These are phyloP conservation scores for Hanseniaspora nectarophila DNA, from an alignment of 805 yeast species.

Conservation along the genomic window DNA sequence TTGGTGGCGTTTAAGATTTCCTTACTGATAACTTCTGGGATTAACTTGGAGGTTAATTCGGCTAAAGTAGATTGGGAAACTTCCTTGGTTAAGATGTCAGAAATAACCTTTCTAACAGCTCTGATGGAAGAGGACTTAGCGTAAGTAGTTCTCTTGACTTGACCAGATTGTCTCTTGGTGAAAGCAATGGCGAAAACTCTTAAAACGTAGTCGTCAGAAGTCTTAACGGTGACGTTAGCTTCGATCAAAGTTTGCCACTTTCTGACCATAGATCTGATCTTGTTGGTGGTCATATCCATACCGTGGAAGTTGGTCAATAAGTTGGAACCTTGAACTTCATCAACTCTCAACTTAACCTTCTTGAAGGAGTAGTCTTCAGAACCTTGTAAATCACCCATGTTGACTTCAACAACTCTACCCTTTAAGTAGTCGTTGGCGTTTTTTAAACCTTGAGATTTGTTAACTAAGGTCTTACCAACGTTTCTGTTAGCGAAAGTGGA, in stretches of 20 bases:
- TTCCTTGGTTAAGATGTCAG: conserved; percentile 92
- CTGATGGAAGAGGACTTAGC: conserved; percentile 97
- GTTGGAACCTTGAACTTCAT: conserved; percentile 98
- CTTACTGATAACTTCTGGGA: conserved; percentile 97
- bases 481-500: conserved; percentile 96
- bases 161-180: conserved; percentile 96
- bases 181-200: conserved; percentile 95
- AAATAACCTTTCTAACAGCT: conserved; percentile 93
- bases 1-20: conserved; percentile 95
- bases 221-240: conserved; percentile 96
- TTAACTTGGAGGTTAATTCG: conserved; percentile 92
- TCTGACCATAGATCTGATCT: conserved; percentile 94
- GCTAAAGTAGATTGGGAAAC: conserved; percentile 89
- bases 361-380: conserved; percentile 98
- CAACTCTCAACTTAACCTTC: conserved; percentile 94
- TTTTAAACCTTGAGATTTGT: conserved; percentile 96
- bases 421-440: conserved; percentile 96
- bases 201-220: conserved; percentile 92
- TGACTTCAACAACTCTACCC: conserved; percentile 94
- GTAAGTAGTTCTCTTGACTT: conserved; percentile 92
- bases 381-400: conserved; percentile 94
- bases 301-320: conserved; percentile 99
- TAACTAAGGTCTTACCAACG: conserved; percentile 96
- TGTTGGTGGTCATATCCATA: conserved; percentile 94
- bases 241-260: conserved; percentile 98